These are phyloP conservation scores for Pseudogymnoascus sp. DNA, from an alignment of 2,329 filamentous ascomycete species.

Conservation along the genomic window DNA sequence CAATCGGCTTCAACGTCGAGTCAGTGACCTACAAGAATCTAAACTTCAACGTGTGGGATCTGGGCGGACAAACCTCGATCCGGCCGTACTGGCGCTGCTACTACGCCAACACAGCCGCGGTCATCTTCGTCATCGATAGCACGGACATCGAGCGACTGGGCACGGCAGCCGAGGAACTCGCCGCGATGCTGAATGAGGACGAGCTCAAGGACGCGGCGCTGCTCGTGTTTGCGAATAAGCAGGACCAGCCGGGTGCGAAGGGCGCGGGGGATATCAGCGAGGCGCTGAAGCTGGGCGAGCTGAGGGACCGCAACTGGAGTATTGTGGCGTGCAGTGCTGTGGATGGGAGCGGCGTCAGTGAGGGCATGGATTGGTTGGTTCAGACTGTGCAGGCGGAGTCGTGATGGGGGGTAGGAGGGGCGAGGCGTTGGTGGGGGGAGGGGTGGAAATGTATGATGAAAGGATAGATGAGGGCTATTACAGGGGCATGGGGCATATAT, in stretches of 20 bases:
- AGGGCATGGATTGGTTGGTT: conserved; percentile 99
- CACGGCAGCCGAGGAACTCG: conserved; percentile 86
- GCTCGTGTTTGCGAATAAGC: conserved; percentile 97
- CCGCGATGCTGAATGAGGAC: conserved; percentile 94
- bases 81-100: conserved; percentile 99
- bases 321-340: conserved; percentile 97
- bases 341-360: conserved; percentile 86
- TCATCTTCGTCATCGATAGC: conserved; percentile 97
- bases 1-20: conserved; percentile 98
- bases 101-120: conserved; percentile 96
- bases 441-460: conserved; percentile 1
- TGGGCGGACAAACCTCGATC: conserved; percentile 97
- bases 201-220: conserved; percentile 88
- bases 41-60: conserved; percentile 98
- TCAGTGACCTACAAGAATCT: conserved; percentile 97
- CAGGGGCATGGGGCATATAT: conserved; percentile 6
- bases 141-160: conserved; percentile 94
- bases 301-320: conserved; percentile 97
- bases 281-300: conserved; percentile 78
- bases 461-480: background rate
- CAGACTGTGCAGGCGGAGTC: conserved; percentile 43
- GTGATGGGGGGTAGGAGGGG: background rate
- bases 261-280: conserved; percentile 96
- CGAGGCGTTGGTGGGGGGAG: background rate
- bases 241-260: conserved; percentile 94